phyloP scores from a whole-genome alignment of 2,329 filamentous ascomycete genomes.

The Beauveria brongniartii region DNA sequence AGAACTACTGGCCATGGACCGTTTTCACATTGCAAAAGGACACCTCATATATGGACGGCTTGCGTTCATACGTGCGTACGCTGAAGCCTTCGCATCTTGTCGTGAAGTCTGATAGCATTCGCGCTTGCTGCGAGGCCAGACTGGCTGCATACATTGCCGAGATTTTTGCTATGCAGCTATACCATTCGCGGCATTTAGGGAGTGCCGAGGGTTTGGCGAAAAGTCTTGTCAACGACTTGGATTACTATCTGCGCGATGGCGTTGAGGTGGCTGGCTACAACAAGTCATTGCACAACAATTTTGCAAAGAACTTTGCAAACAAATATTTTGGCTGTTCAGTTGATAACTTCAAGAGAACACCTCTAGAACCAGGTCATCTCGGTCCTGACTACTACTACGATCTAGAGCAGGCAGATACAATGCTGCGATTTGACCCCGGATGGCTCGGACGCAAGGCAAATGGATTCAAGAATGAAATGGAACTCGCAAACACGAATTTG shows the following conservation, averaged over 20 bases:
- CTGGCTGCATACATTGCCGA: conserved; percentile 80
- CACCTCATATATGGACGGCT: conserved; percentile 60
- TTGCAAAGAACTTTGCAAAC: conserved; percentile 74
- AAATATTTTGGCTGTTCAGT: conserved; percentile 68
- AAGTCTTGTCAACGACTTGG: conserved; percentile 63
- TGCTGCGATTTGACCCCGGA: conserved; percentile 68
- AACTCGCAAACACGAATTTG: conserved; percentile 80
- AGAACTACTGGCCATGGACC: conserved; percentile 95
- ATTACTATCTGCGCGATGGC: conserved; percentile 73
- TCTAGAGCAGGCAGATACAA: conserved; percentile 61
- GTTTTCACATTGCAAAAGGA: conserved; percentile 73
- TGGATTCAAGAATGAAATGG: conserved; percentile 76
- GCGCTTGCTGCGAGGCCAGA: conserved; percentile 54
- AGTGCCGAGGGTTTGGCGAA: conserved; percentile 58
- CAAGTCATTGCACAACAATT: conserved; percentile 73
- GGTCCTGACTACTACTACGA: conserved; percentile 82
- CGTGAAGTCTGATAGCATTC: conserved; percentile 45
- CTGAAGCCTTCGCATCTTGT: conserved; percentile 45
- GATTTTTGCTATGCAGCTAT: conserved; percentile 83
- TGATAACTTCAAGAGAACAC: conserved; percentile 72
- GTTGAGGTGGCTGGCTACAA: conserved; percentile 80
- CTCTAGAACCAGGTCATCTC: conserved; percentile 55
- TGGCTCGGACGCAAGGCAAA: conserved; percentile 64
- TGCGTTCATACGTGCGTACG: conserved; percentile 60
- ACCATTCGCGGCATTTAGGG: conserved; percentile 71